Evolutionary conservation across 768 basidiomycete genomes (phyloP).

Genomic region (Podaxis sp.): DNA sequence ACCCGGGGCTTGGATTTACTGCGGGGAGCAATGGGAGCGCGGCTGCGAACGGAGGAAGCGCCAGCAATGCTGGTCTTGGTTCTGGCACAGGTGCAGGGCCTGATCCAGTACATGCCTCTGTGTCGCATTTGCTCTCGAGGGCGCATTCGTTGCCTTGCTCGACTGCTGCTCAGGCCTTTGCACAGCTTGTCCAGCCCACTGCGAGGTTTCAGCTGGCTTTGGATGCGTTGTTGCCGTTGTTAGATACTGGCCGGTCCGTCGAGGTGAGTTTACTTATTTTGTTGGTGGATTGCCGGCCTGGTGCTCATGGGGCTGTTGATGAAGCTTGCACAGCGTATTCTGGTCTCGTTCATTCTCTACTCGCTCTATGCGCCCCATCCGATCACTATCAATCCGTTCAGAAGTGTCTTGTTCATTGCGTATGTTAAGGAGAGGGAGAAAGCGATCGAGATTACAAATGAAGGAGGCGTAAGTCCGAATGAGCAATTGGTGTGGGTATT

Average conservation of each 20-base stretch:
- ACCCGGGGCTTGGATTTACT: background rate
- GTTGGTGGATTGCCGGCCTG: background rate
- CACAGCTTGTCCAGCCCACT: constrained; percentile 71
- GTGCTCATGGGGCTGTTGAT: background rate
- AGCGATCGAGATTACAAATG: constrained; percentile 51
- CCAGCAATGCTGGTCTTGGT: background rate
- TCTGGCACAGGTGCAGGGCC: constrained; percentile 16
- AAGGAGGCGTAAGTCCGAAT: constrained; percentile 53
- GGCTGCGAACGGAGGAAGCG: background rate
- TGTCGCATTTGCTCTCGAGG: constrained; percentile 63
- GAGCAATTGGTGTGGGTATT: constrained; percentile 85
- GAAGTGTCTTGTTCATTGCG: constrained; percentile 64
- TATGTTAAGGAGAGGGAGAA: constrained; percentile 68
- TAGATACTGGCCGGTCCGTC: constrained; percentile 50
- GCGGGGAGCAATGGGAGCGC: background rate
- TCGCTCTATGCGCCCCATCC: constrained; percentile 80
- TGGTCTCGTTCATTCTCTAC: constrained; percentile 78
- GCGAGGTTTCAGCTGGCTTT: constrained; percentile 83
- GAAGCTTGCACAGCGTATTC: constrained; percentile 71
- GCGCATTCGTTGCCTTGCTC: constrained; percentile 75
- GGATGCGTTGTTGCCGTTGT: constrained; percentile 75
- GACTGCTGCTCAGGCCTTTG: constrained; percentile 72
- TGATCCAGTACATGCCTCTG: constrained; percentile 61
- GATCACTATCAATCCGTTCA: constrained; percentile 80
- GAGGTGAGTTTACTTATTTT: constrained; percentile 45